Base-by-base conservation (phyloP, 2,329 filamentous ascomycete species). In the Purpureocillium takamizusanense region DNA sequence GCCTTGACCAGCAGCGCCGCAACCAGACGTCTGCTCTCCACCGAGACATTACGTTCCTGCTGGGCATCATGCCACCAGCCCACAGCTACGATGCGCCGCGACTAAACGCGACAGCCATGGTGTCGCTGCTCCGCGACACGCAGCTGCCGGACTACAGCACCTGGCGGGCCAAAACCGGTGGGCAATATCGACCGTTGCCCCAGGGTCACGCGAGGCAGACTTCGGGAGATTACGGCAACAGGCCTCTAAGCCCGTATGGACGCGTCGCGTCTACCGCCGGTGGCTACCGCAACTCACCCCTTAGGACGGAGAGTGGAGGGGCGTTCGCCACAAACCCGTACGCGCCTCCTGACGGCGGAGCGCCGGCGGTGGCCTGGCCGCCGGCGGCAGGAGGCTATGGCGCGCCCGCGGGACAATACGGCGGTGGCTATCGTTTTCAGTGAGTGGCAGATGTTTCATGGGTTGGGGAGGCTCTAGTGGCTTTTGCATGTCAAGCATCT, bases 1-100 rank as follows among this genome's bases (percentile, higher is more conserved):
- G 89, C 28, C 70, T 94, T 16, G 86, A 92, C 51, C 84, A 92
- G 55, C 81, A 86, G 55, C 74, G 78, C 37, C 70, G 79, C 5
- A 78, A 73, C 49, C 75, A 75, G 46, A 66, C 67, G 11, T 73
- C 82, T 3, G 79, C 85, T 1, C 72, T 95, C 29, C 86, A 90
- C 21, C 78, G 85, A 31, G 74, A 78, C 44, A 72, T 79, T 31
- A 76, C 70, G 1, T 79, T 78, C 47, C 53, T 79, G 13, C 67
- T 94, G 10, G 78, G 81, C 47, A 81, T 89, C 43, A 81, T 94
- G 11, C 88, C 88, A 0, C 70, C 77, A 1, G 74, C 84, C 1
- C 75, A 83, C 17, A 70, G 76, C 7, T 95, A 94, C 60, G 77
- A 80, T 38, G 75, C 77, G 15, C 74, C 77, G 30, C 74, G 78